Evolutionary conservation across 2,329 filamentous ascomycete genomes (phyloP), one percentile per base, ranked within the genome.

Genomic region (Fusarium fujikuroi): DNA sequence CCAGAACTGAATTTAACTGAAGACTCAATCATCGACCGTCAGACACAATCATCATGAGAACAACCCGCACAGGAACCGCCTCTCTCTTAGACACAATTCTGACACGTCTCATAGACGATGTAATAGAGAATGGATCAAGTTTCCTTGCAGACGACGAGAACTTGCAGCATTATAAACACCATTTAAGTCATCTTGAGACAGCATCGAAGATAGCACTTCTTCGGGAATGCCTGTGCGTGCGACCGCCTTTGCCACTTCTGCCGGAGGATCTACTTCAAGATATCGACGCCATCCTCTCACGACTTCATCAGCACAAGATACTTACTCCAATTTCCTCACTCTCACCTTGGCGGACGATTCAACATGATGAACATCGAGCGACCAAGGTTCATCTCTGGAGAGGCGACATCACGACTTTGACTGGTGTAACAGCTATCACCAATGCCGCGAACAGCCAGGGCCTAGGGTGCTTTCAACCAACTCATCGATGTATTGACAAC

Each of bases 401-500:
- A 61, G 76, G 76, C 4, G 76, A 77, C 14, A 77, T 77, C 9
- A 77, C 76, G 1, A 70, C 74, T 0, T 40, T 77, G 1, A 59
- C 65, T 0, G 58, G 42, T 2, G 40, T 78, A 3, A 66, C 66
- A 0, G 76, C 76, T 4, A 76, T 77, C 3, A 77, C 73, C 1
- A 78, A 77, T 2, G 76, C 76, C 2, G 76, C 76, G 1, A 77
- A 77, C 1, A 44, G 63, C 1, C 66, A 76, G 14, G 70, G 71
- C 3, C 46, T 77, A 0, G 76, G 76, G 4, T 78, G 76, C 6
- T 77, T 77, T 3, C 76, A 77, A 8, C 76, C 76, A 0, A 69
- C 73, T 0, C 76, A 77, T 9, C 59, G 66, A 0, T 77, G 76
- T 7, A 77, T 77, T 10, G 76, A 77, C n/a, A 77, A 77, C 16